Conservation (phyloP, 768 basidiomycete genomes). For the Postia placenta region DNA sequence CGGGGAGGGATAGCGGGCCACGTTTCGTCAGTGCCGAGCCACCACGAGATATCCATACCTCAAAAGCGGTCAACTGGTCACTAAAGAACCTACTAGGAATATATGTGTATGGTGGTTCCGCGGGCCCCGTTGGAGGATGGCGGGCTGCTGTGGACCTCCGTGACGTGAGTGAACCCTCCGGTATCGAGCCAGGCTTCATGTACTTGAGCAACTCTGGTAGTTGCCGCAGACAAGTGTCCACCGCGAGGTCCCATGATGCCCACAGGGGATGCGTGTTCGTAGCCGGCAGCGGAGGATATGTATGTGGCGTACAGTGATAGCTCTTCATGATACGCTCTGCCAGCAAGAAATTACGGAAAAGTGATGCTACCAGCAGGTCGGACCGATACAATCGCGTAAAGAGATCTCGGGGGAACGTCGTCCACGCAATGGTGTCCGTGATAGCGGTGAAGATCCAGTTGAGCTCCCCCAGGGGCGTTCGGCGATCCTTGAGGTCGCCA, state of each 20-base stretch:
- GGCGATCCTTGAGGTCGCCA: slow-evolving; percentile 92
- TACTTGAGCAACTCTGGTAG: slow-evolving; percentile 72
- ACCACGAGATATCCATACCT: slow-evolving; percentile 96
- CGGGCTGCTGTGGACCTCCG: slow-evolving; percentile 15
- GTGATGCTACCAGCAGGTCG: slow-evolving; percentile 90
- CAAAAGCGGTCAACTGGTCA: slow-evolving; percentile 94
- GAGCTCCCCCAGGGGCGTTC: slow-evolving; percentile 95
- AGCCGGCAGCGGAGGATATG: slow-evolving; percentile 83
- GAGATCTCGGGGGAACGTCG: slow-evolving; percentile 87
- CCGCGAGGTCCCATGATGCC: slow-evolving; percentile 97
- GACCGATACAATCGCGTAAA: slow-evolving; percentile 94
- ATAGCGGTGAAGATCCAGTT: slow-evolving; percentile 99
- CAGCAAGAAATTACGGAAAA: slow-evolving; percentile 95
- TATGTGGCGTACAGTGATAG: slow-evolving; percentile 95
- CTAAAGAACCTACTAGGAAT: slow-evolving; percentile 89
- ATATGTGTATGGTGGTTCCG: slow-evolving; percentile 63
- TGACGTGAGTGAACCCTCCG: slow-evolving; percentile 16
- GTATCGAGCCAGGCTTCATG: slow-evolving; percentile 12
- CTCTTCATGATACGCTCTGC: slow-evolving; percentile 98
- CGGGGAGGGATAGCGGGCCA: slow-evolving; percentile 69
- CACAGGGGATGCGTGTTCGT: slow-evolving; percentile 97
- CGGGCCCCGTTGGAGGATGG: slow-evolving; percentile 3
- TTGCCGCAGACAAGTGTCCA: slow-evolving; percentile 90
- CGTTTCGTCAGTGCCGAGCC: slow-evolving; percentile 77
- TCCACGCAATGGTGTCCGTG: slow-evolving; percentile 99